phyloP scores from a whole-genome alignment of 225 moss, liverwort and hornwort genomes.

The Bryum argenteum region DNA sequence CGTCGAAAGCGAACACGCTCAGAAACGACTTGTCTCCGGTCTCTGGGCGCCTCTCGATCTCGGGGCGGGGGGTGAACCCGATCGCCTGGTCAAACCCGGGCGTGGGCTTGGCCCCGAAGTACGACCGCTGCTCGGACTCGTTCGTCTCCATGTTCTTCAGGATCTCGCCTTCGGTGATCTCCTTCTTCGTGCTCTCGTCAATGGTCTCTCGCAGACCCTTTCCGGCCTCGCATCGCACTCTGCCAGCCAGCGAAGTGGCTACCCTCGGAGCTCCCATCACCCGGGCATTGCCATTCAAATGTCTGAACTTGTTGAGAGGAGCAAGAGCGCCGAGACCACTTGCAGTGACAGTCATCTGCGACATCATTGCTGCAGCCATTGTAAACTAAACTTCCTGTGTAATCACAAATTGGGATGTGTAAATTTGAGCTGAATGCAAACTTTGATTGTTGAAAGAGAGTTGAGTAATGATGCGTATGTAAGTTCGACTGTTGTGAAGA shows the following conservation, averaged over 20 bases:
- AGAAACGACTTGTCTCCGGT: constrained; percentile 36
- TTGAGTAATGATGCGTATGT: background rate
- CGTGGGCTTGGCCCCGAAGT: constrained; percentile 44
- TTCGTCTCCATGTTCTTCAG: constrained; percentile 29
- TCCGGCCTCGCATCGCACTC: constrained; percentile 34
- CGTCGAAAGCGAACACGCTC: constrained; percentile 52
- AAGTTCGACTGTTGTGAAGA: background rate
- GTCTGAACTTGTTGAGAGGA: background rate
- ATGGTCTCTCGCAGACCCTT: constrained; percentile 29
- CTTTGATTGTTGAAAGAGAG: too few species aligned
- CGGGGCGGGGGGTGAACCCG: constrained; percentile 44
- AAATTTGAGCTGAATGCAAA: background rate
- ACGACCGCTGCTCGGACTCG: constrained; percentile 44
- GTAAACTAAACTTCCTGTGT: background rate
- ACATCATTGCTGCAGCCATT: constrained; percentile 34
- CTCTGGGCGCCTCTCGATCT: constrained; percentile 48
- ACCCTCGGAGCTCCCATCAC: constrained; percentile 3
- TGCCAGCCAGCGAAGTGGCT: constrained; percentile 22
- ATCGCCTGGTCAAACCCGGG: constrained; percentile 36
- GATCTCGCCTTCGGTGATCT: constrained; percentile 40
- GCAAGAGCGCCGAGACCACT: background rate
- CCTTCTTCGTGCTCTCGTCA: constrained; percentile 37
- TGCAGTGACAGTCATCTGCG: background rate
- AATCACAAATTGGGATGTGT: background rate
- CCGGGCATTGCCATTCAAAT: background rate